phyloP scores from a whole-genome alignment of 164 flowering plant genomes.

The Aristolochia contorta region DNA sequence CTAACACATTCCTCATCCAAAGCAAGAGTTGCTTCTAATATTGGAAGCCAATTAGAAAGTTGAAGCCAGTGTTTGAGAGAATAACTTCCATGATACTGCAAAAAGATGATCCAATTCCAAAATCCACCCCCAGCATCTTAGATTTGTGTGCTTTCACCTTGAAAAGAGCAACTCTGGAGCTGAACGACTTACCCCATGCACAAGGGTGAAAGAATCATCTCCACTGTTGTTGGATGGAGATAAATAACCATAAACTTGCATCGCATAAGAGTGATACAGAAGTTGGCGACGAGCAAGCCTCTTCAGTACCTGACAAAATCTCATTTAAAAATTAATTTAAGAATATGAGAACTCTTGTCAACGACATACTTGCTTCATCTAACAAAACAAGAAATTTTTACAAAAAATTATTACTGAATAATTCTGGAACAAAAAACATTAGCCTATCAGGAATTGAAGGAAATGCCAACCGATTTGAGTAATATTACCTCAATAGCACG shows the following conservation, averaged over 20 bases:
- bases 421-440: not conserved
- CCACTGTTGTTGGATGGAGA: constrained; percentile 33
- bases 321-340: not conserved
- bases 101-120: not conserved
- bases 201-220: constrained; percentile 54
- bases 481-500: constrained; percentile 66
- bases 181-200: constrained; percentile 69
- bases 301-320: constrained; percentile 56
- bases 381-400: not conserved
- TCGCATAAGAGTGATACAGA: constrained; percentile 87
- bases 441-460: not conserved
- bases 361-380: not conserved
- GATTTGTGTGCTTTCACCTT: not conserved
- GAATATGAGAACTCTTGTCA: not conserved
- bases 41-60: constrained; percentile 94
- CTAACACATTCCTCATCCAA: constrained; percentile 86
- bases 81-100: constrained; percentile 92
- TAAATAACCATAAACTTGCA: constrained; percentile 94
- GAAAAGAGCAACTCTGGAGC: not conserved
- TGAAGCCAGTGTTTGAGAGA: constrained; percentile 97
- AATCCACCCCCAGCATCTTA: not conserved
- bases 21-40: constrained; percentile 87
- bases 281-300: constrained; percentile 65
- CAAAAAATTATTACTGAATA: not conserved
- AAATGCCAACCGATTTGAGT: not conserved